Base-by-base conservation (phyloP, 805 yeast species). In the Wickerhamomyces pijperi region DNA sequence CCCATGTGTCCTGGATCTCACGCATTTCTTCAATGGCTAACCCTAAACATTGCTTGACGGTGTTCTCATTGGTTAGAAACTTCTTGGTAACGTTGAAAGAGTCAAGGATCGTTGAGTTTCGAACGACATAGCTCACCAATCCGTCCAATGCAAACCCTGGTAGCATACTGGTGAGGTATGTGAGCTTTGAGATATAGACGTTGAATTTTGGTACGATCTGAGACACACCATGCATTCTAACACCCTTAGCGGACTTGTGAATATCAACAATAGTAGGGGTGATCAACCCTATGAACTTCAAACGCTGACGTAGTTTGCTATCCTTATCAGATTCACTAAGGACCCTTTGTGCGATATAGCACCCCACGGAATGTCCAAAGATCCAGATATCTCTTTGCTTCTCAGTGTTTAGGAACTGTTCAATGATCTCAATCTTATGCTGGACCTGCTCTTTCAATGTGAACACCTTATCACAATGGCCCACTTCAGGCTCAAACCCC, bases 331-430 rank as follows among this genome's bases (percentile, higher is more conserved):
- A 39, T 23, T 47, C 40, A 19, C 57, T 49, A 1, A 72, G 61
- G 2, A 75, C 63, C 35, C 81, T 55, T 53, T 82, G 87, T 3
- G 65, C 54, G 34, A 82, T 61, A 63, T 72, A 82, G 5, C 77
- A 66, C 2, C 94, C 94, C 13, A 82, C 72, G 0, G 90, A 81
- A 53, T 82, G 94, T 17, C 85, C 80, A 47, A 78, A 55, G 18
- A 80, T 59, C 37, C 61, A 58, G 7, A 79, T 53, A 12, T 66
- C 62, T 29, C 68, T 36, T 36, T 49, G n/a, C 41, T 40, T 38
- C 31, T n/a, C 37, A 18, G 13, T 25, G 6, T 32, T 3, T 28
- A 64, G 40, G 38, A 60, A 49, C 28, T 63, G 53, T 36, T 61
- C 58, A 34, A 81, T 57, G n/a, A 78, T 60, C 11, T 63, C 64